These are phyloP conservation scores for Aureobasidium melanogenum DNA, from an alignment of 2,329 filamentous ascomycete genomes.

Conservation along the genomic window DNA sequence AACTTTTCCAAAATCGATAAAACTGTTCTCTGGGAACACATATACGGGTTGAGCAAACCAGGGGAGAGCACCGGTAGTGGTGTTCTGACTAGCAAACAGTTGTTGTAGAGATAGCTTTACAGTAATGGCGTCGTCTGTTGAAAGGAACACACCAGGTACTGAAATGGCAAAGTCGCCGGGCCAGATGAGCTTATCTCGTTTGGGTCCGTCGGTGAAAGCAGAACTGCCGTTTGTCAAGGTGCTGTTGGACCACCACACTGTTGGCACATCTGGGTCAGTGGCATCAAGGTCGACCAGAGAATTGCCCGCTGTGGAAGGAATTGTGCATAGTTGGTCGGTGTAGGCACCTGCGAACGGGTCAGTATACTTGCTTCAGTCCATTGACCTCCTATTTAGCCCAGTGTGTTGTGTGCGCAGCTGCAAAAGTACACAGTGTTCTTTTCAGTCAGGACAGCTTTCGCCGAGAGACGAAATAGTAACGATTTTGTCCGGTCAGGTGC, in stretches of 20 bases:
- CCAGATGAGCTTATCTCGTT: constrained; percentile 52
- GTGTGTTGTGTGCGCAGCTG: not conserved
- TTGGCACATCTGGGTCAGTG: constrained; percentile 15
- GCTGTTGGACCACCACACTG: constrained; percentile 33
- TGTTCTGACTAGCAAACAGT: constrained; percentile 21
- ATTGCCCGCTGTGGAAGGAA: constrained; percentile 22
- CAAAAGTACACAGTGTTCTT: not conserved
- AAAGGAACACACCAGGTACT: constrained; percentile 45
- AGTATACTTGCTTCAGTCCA: not conserved
- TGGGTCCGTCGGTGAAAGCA: constrained; percentile 44
- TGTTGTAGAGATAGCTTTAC: constrained; percentile 19
- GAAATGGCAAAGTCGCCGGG: constrained; percentile 54
- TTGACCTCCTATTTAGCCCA: not conserved
- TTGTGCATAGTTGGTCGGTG: constrained; percentile 12
- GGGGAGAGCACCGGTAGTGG: constrained; percentile 26
- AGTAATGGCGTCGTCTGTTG: constrained; percentile 35
- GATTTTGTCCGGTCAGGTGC: not conserved
- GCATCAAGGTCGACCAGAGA: constrained; percentile 26
- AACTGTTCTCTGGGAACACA: constrained; percentile 41
- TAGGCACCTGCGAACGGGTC: not conserved
- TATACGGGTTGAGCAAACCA: constrained; percentile 20
- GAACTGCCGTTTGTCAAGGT: constrained; percentile 32
- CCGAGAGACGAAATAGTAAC: not conserved
- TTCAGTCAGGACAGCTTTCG: not conserved
- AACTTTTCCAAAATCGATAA: constrained; percentile 14